Conservation (phyloP, 176 grass and related monocot species). For the Aegilops speltoides region DNA sequence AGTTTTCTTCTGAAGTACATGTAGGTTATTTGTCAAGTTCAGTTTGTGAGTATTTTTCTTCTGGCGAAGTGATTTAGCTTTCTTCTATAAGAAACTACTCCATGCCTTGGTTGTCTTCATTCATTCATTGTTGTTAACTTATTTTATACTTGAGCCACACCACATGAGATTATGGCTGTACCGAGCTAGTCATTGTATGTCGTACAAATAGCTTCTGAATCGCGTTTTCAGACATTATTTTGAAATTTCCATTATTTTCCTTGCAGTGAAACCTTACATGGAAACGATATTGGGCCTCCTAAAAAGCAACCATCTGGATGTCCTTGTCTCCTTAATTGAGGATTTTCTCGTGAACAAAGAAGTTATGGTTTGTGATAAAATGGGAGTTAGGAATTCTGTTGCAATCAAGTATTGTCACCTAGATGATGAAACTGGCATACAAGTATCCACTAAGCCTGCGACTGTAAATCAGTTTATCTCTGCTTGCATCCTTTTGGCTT, state of each 20-base stretch:
- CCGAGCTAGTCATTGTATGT: background rate
- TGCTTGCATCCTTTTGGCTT: conserved; percentile 69
- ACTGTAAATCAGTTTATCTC: conserved; percentile 57
- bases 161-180: background rate
- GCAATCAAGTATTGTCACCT: conserved; percentile 2
- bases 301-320: conserved; percentile 42
- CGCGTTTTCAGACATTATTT: conserved; percentile 22
- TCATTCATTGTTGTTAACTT: background rate
- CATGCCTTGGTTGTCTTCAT: background rate
- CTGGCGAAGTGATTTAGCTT: background rate
- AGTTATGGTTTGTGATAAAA: conserved; percentile 54
- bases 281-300: conserved; percentile 45
- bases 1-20: background rate
- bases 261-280: conserved; percentile 66
- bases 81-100: background rate
- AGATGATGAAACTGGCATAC: conserved; percentile 36
- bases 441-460: conserved; percentile 40
- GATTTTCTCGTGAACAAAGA: conserved; percentile 70
- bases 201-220: background rate
- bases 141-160: conserved; percentile 7
- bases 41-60: conserved; percentile 7
- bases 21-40: conserved; percentile 6
- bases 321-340: conserved; percentile 52
- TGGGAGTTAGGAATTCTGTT: conserved; percentile 25
- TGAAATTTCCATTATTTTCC: conserved; percentile 3